Conservation (phyloP, 192 early-diverging fungal genomes). For the Coemansia sp. region DNA sequence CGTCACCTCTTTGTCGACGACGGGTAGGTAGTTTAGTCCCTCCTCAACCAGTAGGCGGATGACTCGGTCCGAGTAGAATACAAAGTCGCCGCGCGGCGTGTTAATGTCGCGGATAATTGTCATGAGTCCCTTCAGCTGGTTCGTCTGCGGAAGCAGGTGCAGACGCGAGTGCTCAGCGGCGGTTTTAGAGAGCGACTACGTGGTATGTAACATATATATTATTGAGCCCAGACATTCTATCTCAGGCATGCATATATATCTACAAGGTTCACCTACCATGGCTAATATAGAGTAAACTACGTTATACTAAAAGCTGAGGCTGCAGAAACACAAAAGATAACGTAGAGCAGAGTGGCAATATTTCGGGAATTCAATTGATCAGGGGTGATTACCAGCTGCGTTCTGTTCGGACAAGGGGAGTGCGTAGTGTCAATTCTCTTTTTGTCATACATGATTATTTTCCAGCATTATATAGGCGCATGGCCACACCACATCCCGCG, state of each 20-base stretch:
- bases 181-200: slow-evolving; percentile 29
- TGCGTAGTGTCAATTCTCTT: not conserved
- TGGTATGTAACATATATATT: not conserved
- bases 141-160: slow-evolving; percentile 67
- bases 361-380: too few relatives aligned
- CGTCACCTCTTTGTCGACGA: slow-evolving; percentile 70
- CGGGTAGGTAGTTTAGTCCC: slow-evolving; percentile 89
- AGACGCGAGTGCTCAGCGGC: slow-evolving; percentile 58
- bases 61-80: slow-evolving; percentile 88
- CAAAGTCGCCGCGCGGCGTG: slow-evolving; percentile 86
- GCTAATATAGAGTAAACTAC: too few relatives aligned
- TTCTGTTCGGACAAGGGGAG: not conserved
- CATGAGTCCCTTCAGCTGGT: slow-evolving; percentile 76
- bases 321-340: too few relatives aligned
- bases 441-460: not conserved
- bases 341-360: too few relatives aligned
- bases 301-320: too few relatives aligned
- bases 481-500: not conserved
- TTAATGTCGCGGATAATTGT: slow-evolving; percentile 81
- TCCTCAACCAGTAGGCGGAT: slow-evolving; percentile 91
- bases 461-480: not conserved
- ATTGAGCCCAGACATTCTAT: not conserved
- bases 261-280: not conserved
- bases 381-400: too few relatives aligned
- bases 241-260: not conserved